Evolutionary conservation across 768 basidiomycete species (phyloP), one percentile per base, ranked within the genome.

Genomic region (Suillus luteus): DNA sequence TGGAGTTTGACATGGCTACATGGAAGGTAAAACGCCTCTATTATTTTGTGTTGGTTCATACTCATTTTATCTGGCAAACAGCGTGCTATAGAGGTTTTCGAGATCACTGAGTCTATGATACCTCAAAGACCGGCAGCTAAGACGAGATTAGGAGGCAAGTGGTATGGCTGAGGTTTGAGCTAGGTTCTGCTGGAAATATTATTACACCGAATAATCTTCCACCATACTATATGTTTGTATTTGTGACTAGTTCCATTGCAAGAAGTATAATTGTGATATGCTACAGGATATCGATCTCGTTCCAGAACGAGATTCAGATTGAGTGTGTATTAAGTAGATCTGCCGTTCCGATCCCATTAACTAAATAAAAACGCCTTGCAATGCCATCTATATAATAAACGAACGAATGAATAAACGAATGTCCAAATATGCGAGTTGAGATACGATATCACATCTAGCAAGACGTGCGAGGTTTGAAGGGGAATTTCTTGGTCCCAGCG

Each of bases 1-100:
- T 97, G 66, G 95, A 98, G 74, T 88, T 98, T 69, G 95, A 96
- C 68, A 89, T 92, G 86, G 84, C 86, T 4, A 89, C 90, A 0
- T 99, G 96, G 96, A 77, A 83, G 85, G 96, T 95, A 66, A 57
- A 82, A 73, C 15, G 49, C 62, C 52, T 35, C 33, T 19, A 49
- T 14, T 19, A 49, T 14, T 22, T 11, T 22, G 41, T 35, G 12
- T 24, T 35, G 5, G 40, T 61, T 65, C 61, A 41, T 49, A 24
- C 7, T 55, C 12, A 37, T 31, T 35, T 14, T 15, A 59, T 37
- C 33, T 51, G 38, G 57, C 17, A 58, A 33, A 40, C 70, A 96
- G 95, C 85, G 89, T 12, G 95, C 96, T 9, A 97, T 93, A 69
- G 85, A 94, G 65, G 84, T 91, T 0, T 97, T 95, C 77, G 77